Evolutionary conservation across 352 stramenopile genomes (phyloP).

Genomic region (Globisporangium ultimum): DNA sequence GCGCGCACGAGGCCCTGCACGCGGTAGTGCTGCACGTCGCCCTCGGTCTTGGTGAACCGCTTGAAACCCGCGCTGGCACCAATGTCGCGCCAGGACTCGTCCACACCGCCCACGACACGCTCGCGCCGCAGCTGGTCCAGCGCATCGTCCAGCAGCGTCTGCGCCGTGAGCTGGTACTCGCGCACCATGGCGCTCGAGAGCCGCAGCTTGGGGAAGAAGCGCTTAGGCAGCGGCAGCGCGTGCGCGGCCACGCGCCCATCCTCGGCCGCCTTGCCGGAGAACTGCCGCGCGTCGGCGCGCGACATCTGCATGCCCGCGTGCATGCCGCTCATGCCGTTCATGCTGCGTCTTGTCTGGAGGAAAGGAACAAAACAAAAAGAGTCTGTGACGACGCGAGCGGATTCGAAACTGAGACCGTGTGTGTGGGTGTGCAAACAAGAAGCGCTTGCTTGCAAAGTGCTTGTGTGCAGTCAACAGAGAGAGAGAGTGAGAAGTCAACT

Average conservation of each 20-base stretch:
- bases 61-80: constrained; percentile 47
- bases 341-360: no score
- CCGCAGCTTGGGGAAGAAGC: constrained; percentile 40
- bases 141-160: constrained; percentile 41
- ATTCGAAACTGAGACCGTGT: no score
- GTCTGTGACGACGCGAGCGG: no score
- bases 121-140: constrained; percentile 35
- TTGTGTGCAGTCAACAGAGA: no score
- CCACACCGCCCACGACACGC: constrained; percentile 32
- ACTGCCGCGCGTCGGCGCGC: constrained; percentile 12
- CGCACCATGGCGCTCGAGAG: constrained; percentile 30
- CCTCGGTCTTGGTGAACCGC: constrained; percentile 49
- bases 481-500: no score
- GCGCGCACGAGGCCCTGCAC: constrained; percentile 53
- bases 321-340: constrained; percentile 6
- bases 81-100: constrained; percentile 60
- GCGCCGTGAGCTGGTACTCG: constrained; percentile 37
- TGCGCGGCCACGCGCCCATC: constrained; percentile 12
- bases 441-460: no score
- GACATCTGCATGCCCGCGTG: constrained; percentile 13
- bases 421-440: no score
- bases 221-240: constrained; percentile 42
- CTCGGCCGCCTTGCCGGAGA: constrained; percentile 8
- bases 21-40: constrained; percentile 43
- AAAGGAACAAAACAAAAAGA: no score